Percentiles rank a stretch among this genome's conserved stretches.
Evolutionary conservation across 108 stramenopile species (phyloP).

Genomic region (Chaetoceros muelleri): DNA sequence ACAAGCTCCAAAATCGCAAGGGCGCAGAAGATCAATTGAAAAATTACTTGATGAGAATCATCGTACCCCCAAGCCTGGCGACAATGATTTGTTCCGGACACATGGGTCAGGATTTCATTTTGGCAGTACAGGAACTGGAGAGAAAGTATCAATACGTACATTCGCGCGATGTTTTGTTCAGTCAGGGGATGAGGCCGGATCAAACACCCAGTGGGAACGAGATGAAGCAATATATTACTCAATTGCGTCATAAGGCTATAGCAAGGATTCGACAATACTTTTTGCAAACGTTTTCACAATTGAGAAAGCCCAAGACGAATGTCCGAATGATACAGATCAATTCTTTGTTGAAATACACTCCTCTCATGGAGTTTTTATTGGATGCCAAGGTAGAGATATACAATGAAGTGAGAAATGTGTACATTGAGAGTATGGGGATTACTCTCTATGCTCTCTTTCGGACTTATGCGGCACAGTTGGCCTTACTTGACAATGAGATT

Average conservation of each 20-base stretch:
- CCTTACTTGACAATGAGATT: conserved; percentile 75
- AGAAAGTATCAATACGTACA: conserved; percentile 75
- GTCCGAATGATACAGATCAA: conserved; percentile 94
- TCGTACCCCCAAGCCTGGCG: conserved; percentile 80
- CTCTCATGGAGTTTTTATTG: conserved; percentile 82
- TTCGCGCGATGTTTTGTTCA: conserved; percentile 30
- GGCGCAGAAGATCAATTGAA: conserved; percentile 83
- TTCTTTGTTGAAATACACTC: conserved; percentile 80
- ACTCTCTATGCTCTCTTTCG: conserved; percentile 87
- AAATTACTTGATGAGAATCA: conserved; percentile 82
- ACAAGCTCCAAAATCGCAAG: conserved; percentile 86
- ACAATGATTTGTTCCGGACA: conserved; percentile 80
- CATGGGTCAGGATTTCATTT: conserved; percentile 80
- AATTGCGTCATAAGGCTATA: conserved; percentile 83
- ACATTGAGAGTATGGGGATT: conserved; percentile 91
- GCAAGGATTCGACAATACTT: conserved; percentile 83
- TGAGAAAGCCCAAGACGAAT: conserved; percentile 84
- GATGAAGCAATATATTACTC: conserved; percentile 78
- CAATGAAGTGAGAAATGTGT: conserved; percentile 80
- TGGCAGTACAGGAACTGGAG: conserved; percentile 83
- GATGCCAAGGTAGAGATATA: conserved; percentile 83
- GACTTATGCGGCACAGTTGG: conserved; percentile 91
- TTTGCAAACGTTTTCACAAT: conserved; percentile 49
- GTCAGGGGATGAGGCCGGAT: conserved; percentile 55
- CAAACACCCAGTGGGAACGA: conserved; percentile 85